These are phyloP conservation scores for Trichophyton rubrum DNA, from an alignment of 2,329 filamentous ascomycete species.

Conservation along the genomic window DNA sequence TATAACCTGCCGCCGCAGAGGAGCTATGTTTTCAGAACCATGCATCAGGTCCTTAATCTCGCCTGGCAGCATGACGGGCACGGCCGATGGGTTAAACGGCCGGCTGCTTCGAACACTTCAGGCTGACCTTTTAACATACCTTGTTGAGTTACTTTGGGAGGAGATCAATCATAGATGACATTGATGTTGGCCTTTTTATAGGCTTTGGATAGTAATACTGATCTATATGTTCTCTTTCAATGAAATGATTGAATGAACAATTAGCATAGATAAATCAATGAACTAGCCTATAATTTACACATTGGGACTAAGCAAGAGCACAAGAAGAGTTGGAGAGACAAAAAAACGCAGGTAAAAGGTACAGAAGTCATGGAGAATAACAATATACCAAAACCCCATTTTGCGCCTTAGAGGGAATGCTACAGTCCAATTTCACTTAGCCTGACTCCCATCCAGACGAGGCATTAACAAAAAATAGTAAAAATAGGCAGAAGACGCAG, in stretches of 20 bases:
- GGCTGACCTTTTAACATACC: not conserved
- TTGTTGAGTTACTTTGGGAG: too few relatives aligned
- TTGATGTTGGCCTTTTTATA: not conserved
- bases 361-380: not conserved
- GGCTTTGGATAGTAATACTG: not conserved
- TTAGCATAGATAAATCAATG: not conserved
- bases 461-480: not conserved
- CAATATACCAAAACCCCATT: not conserved
- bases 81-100: constrained; percentile 19
- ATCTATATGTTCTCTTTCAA: not conserved
- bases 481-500: not conserved
- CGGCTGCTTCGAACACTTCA: not conserved
- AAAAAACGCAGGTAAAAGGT: not conserved
- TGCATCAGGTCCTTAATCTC: constrained; percentile 17
- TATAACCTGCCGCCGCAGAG: constrained; percentile 22
- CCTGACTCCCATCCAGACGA: not conserved
- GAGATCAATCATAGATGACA: not conserved
- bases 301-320: not conserved
- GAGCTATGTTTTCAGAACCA: constrained; percentile 17
- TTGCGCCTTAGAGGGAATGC: not conserved
- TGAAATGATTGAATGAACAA: not conserved
- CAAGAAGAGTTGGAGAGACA: not conserved
- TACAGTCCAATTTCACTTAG: not conserved
- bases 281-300: constrained; percentile 1
- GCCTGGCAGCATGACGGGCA: constrained; percentile 23